Base-by-base conservation (phyloP, 2,329 filamentous ascomycete species). In the Apiospora phragmitis region DNA sequence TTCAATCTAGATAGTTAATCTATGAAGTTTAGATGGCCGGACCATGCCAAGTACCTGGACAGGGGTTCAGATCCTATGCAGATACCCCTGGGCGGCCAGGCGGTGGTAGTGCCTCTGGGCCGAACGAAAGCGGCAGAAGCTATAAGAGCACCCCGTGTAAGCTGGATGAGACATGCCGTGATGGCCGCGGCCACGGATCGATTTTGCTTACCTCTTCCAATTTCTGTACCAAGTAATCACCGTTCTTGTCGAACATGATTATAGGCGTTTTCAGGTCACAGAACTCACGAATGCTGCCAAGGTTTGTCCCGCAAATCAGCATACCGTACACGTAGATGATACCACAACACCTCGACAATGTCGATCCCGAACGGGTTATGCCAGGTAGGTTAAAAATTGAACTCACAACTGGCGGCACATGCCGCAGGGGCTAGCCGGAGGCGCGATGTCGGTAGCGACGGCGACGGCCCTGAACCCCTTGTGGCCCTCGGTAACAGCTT, bases 331-430 rank as follows among this genome's bases (percentile, higher is more conserved):
- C 4, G 11, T 5, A 65, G 26, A 70, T 47, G n/a, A n/a, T n/a
- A n/a, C n/a, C n/a, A 47, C 18, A n/a, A 18, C 18, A 47, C n/a
- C 43, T n/a, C 21, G 43, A n/a, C 9, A n/a, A 21, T 29, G 8
- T 55, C 21, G 18, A 59, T 62, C 18, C 21, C 9, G 7, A 21
- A 59, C 55, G 9, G 32, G 21, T 2, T 38, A 1, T 35, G 14
- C 18, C 21, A 4, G 55, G 32, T 47, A 47, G n/a, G 29, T 11
- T n/a, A 21, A 21, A 35, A 38, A 29, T 38, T 49, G 47, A 11
- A 47, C 89, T 84, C 79, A 94, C 92, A 95, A 97, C 80, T 98
- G 95, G 76, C 95, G 87, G 81, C 95, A 98, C 94, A 97, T 98
- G 70, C 96, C 96, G 80, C 96, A 99, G 0, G 96, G 96, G 73